phyloP scores from a whole-genome alignment of 495 filamentous ascomycete genomes.

The Chaetomidium leptoderma region DNA sequence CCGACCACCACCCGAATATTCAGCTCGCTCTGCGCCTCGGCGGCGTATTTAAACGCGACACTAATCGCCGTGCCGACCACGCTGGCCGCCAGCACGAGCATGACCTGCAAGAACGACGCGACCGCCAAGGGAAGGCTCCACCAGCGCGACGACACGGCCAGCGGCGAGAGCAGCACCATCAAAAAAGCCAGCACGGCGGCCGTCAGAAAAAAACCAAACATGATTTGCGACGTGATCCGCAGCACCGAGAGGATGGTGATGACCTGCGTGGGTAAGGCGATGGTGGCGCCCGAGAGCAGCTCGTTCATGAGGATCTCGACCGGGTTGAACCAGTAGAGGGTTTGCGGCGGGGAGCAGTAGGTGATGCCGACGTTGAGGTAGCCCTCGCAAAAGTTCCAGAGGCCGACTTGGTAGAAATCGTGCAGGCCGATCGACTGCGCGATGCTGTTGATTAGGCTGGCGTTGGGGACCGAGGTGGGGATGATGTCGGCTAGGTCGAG shows the following conservation, averaged over 20 bases:
- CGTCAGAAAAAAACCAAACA: slow-evolving; percentile 84
- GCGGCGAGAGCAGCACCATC: slow-evolving; percentile 42
- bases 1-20: slow-evolving; percentile 74
- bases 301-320: slow-evolving; percentile 72
- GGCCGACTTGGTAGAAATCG: slow-evolving; percentile 89
- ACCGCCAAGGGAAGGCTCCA: slow-evolving; percentile 48
- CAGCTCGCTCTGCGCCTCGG: slow-evolving; percentile 57
- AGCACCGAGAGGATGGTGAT: slow-evolving; percentile 68
- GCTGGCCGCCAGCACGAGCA: slow-evolving; percentile 64
- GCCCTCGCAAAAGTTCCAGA: slow-evolving; percentile 89
- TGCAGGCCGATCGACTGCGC: slow-evolving; percentile 84
- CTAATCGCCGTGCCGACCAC: slow-evolving; percentile 79
- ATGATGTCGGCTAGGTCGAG: slow-evolving; percentile 82
- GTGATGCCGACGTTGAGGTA: slow-evolving; percentile 70
- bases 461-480: slow-evolving; percentile 68
- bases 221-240: slow-evolving; percentile 73
- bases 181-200: slow-evolving; percentile 63
- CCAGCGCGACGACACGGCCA: slow-evolving; percentile 45
- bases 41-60: slow-evolving; percentile 68
- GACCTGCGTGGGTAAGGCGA: slow-evolving; percentile 72
- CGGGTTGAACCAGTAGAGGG: slow-evolving; percentile 86
- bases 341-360: slow-evolving; percentile 60
- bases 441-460: slow-evolving; percentile 75
- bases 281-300: slow-evolving; percentile 74
- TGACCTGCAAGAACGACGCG: slow-evolving; percentile 60